Percentiles rank a stretch among this genome's conserved stretches.
These are phyloP conservation scores for Populus tomentosa DNA, from an alignment of 441 rosid species.

Conservation along the genomic window DNA sequence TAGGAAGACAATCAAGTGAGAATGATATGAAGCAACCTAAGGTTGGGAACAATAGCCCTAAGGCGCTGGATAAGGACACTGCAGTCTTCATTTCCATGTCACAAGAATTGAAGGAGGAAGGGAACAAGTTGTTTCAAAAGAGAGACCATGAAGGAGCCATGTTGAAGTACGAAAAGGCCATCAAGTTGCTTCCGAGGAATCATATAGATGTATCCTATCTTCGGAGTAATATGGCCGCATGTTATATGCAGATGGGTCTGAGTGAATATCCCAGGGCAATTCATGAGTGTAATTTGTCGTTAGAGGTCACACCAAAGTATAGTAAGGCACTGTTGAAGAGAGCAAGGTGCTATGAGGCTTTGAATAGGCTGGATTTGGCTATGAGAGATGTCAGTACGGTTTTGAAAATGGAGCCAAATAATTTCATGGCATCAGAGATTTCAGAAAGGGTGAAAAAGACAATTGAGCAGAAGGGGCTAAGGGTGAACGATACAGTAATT, in stretches of 20 bases:
- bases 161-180: constrained; percentile 81
- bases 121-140: constrained; percentile 72
- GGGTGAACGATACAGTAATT: constrained; percentile 58
- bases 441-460: constrained; percentile 57
- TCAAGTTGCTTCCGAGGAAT: constrained; percentile 70
- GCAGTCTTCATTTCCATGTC: constrained; percentile 75
- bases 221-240: constrained; percentile 80
- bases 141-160: constrained; percentile 89
- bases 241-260: constrained; percentile 93
- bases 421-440: constrained; percentile 60
- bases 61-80: constrained; percentile 66
- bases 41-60: constrained; percentile 41
- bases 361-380: constrained; percentile 80
- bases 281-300: constrained; percentile 73
- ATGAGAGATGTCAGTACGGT: constrained; percentile 71
- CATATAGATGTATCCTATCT: constrained; percentile 74
- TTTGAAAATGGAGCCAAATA: constrained; percentile 72
- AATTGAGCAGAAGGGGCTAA: constrained; percentile 56
- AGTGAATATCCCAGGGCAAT: constrained; percentile 91
- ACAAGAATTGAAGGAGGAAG: constrained; percentile 89
- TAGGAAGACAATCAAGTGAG: constrained; percentile 28
- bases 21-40: constrained; percentile 33
- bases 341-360: constrained; percentile 77
- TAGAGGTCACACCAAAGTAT: constrained; percentile 79
- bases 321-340: constrained; percentile 79